Percentiles rank a stretch among this genome's conserved stretches.
phyloP scores from a whole-genome alignment of 345 rosid species.

The Nasturtium officinale region DNA sequence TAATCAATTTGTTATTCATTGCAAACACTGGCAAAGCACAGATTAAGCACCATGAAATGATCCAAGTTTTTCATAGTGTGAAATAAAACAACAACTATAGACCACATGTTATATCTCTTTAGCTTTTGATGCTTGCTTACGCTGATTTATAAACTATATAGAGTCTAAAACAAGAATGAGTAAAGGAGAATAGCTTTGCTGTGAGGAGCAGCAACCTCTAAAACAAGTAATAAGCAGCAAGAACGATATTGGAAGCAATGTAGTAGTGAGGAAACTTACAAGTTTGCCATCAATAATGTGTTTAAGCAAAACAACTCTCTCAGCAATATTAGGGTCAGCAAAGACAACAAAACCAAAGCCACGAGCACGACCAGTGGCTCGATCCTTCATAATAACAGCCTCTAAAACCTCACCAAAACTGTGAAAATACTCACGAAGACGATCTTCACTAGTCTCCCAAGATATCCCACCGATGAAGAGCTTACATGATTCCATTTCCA shows the following conservation, averaged over 20 bases:
- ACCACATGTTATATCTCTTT: neutral
- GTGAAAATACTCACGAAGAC: slow-evolving; percentile 80
- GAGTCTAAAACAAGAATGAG: slow-evolving; percentile 27
- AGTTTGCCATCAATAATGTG: slow-evolving; percentile 83
- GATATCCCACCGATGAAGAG: slow-evolving; percentile 94
- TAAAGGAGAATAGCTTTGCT: slow-evolving; percentile 35
- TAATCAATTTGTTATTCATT: neutral
- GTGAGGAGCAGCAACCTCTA: slow-evolving; percentile 34
- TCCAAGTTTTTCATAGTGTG: neutral
- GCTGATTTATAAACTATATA: neutral
- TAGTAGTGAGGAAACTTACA: slow-evolving; percentile 52
- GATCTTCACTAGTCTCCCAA: slow-evolving; percentile 92
- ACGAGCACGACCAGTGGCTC: slow-evolving; percentile 92
- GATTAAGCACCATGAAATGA: slow-evolving; percentile 8
- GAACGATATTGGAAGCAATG: slow-evolving; percentile 26
- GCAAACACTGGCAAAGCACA: slow-evolving; percentile 4
- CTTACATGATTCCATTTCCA: slow-evolving; percentile 88
- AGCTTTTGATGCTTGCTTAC: slow-evolving; percentile 15
- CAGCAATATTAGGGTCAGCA: slow-evolving; percentile 78
- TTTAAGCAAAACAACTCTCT: slow-evolving; percentile 71
- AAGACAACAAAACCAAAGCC: slow-evolving; percentile 93
- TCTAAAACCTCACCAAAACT: slow-evolving; percentile 78
- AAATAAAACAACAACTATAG: neutral
- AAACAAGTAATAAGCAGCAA: slow-evolving; percentile 23
- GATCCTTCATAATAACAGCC: slow-evolving; percentile 93